Base-by-base conservation (phyloP, 768 basidiomycete species). In the Leccinum ochraceum region DNA sequence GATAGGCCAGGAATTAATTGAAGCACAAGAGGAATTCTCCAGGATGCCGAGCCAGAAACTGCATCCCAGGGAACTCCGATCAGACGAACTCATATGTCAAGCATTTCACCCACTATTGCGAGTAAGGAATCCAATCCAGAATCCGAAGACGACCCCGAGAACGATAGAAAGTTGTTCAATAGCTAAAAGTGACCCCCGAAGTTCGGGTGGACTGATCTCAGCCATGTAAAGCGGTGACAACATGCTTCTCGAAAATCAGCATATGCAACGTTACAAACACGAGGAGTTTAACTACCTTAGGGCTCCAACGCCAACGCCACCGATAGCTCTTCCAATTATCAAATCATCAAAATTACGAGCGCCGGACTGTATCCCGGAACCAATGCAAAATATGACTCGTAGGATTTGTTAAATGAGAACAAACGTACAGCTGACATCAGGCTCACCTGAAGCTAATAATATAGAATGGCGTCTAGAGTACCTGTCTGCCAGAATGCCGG, bases 161-260 rank as follows among this genome's bases (percentile, higher is more conserved):
- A 93, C 90, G 54, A 94, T 94, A 20, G 88, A 84, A 48, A 92
- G 81, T 60, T 93, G 91, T 66, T 94, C 91, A 3, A 94, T 77
- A 1, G 90, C 86, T 74, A 92, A 80, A 20, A 94, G 80, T 0
- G 90, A 90, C 10, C 91, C 91, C 16, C 92, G 82, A 0, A 88
- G 79, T 72, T 92, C 90, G 0, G 91, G 90, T 10, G 90, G 83
- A 62, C 88, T 88, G 55, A 94, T 94, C 74, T 94, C 91, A 1
- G 90, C 86, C 80, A 92, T 91, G 72, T 92, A 93, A 24, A 92
- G 76, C 0, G 90, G 89, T 0, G 85, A 85, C n/a, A 92, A 77
- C 84, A 88, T 91, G 68, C 90, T 91, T 59, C 26, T 49, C 9
- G 39, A 42, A 20, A 20, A 58, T 71, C 48, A 60, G 49, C 9